These are phyloP conservation scores for Ophiostoma sp. DNA, from an alignment of 2,329 filamentous ascomycete species.

Conservation along the genomic window DNA sequence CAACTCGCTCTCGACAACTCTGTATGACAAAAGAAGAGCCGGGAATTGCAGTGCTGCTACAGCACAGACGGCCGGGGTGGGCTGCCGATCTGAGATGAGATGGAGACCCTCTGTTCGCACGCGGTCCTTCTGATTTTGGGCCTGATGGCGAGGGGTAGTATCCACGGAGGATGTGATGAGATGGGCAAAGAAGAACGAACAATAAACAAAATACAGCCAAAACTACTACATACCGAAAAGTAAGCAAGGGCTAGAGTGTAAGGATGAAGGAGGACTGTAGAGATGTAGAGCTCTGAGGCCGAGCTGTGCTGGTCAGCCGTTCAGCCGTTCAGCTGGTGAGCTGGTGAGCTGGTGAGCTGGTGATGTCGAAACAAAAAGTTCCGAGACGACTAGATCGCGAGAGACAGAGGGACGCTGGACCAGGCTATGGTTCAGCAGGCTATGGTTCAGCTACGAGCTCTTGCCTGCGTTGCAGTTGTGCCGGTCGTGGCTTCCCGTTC, in stretches of 20 bases:
- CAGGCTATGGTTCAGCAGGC: neutral
- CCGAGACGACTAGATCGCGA: neutral
- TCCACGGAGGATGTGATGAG: neutral
- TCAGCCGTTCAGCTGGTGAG: too few species aligned
- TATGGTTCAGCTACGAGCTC: neutral
- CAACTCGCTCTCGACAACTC: neutral
- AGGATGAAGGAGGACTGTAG: neutral
- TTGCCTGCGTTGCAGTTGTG: neutral
- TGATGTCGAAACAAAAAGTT: neutral
- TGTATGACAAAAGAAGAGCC: neutral
- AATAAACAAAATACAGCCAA: neutral
- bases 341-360: neutral
- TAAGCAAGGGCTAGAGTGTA: too few species aligned
- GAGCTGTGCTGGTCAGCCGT: neutral
- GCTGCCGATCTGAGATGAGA: neutral
- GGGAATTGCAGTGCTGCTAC: neutral
- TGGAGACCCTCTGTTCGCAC: neutral
- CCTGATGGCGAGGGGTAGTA: neutral
- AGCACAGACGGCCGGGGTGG: neutral
- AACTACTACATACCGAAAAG: neutral
- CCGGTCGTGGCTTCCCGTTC: neutral
- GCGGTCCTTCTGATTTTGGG: neutral
- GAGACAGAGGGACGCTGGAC: neutral
- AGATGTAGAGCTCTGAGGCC: neutral
- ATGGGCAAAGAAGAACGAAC: neutral